Percentiles rank a stretch among this genome's conserved stretches.
Evolutionary conservation across 768 basidiomycete species (phyloP).

Genomic region (Lentinula edodes): DNA sequence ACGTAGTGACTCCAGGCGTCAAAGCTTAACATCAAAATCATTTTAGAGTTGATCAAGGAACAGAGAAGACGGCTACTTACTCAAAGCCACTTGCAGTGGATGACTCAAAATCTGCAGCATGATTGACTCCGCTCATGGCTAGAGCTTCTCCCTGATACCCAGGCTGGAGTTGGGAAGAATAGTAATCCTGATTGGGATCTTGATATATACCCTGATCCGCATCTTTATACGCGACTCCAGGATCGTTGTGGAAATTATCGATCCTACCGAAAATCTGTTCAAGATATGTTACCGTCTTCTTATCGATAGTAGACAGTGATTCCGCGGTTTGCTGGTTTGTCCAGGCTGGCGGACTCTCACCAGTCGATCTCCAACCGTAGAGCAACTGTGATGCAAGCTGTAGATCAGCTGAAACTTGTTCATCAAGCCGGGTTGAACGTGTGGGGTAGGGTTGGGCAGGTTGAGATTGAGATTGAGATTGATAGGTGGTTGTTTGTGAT

Average conservation of each 20-base stretch:
- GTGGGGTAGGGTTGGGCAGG: neutral
- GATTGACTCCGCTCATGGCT: neutral
- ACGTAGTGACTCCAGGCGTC: neutral
- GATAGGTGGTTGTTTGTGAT: neutral
- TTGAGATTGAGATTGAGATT: neutral
- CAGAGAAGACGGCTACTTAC: neutral
- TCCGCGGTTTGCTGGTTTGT: neutral
- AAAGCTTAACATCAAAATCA: neutral
- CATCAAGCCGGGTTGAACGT: neutral
- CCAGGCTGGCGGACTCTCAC: neutral
- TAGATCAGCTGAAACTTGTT: neutral
- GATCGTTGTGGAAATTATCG: neutral
- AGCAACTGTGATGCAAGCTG: conserved; percentile 3
- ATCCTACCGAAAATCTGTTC: conserved; percentile 2
- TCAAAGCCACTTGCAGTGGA: neutral
- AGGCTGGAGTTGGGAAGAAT: conserved; percentile 1
- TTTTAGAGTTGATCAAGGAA: neutral
- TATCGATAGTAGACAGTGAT: neutral
- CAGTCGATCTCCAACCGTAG: neutral
- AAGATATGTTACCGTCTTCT: neutral
- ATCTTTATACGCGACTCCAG: neutral
- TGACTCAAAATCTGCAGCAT: neutral
- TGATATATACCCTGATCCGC: neutral
- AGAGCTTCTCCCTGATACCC: neutral
- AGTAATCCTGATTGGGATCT: neutral